Conservation (phyloP, 2,329 filamentous ascomycete genomes). For the Colletotrichum tofieldiae region DNA sequence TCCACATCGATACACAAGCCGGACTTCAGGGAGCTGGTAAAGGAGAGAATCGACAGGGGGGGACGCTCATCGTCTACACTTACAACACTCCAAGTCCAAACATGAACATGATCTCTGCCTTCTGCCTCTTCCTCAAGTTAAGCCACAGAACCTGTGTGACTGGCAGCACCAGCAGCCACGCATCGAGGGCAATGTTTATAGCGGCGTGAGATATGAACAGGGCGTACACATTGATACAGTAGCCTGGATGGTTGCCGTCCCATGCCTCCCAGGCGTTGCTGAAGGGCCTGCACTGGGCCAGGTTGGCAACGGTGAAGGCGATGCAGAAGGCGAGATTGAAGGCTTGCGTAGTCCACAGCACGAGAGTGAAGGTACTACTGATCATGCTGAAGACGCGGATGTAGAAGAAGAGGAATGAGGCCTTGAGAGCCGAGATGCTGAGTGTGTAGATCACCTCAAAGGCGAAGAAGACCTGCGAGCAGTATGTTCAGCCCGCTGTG, state of each 20-base stretch:
- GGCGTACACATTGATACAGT: slow-evolving; percentile 54
- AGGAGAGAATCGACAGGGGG: too few relatives aligned
- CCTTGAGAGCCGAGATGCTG: slow-evolving; percentile 58
- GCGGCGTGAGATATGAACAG: slow-evolving; percentile 58
- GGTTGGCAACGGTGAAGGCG: slow-evolving; percentile 53
- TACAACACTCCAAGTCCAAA: slow-evolving; percentile 51
- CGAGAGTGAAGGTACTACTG: slow-evolving; percentile 44
- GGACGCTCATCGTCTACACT: slow-evolving; percentile 22
- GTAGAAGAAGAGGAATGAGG: slow-evolving; percentile 56
- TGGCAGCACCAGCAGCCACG: slow-evolving; percentile 59
- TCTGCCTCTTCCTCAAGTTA: slow-evolving; percentile 55
- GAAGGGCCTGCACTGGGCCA: slow-evolving; percentile 60
- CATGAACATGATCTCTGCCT: slow-evolving; percentile 55
- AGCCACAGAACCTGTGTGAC: slow-evolving; percentile 54
- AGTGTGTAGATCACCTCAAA: slow-evolving; percentile 34
- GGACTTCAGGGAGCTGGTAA: too few relatives aligned
- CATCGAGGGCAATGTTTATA: slow-evolving; percentile 62
- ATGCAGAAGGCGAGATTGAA: slow-evolving; percentile 36
- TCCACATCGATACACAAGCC: too few relatives aligned
- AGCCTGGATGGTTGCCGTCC: slow-evolving; percentile 49
- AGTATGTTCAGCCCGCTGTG: rapidly evolving
- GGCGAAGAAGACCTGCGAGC: slow-evolving; percentile 24
- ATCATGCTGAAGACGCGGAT: slow-evolving; percentile 55
- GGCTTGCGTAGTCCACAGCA: slow-evolving; percentile 44
- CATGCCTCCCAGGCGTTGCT: slow-evolving; percentile 60